Percentiles rank a stretch among this genome's conserved stretches.
Evolutionary conservation across 495 filamentous ascomycete species (phyloP).

Genomic region (Neurospora sp.): DNA sequence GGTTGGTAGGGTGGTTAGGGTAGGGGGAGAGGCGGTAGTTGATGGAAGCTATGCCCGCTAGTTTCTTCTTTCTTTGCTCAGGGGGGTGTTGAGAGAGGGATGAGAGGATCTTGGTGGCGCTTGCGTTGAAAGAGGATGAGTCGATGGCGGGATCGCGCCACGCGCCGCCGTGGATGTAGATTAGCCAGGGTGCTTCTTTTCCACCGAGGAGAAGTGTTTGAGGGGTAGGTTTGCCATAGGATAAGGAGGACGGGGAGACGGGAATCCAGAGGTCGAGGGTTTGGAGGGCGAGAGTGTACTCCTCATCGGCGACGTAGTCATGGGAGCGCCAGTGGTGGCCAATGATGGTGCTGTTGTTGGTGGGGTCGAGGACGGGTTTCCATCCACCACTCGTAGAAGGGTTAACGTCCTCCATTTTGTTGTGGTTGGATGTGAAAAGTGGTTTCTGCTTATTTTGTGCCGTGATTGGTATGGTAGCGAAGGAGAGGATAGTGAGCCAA

Average conservation of each 20-base stretch:
- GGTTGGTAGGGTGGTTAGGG: conserved; percentile 47
- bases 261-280: conserved; percentile 19
- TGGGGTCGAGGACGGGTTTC: not conserved
- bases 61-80: conserved; percentile 8
- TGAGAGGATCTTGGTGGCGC: conserved; percentile 9
- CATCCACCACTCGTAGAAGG: not conserved
- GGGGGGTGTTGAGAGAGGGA: not conserved
- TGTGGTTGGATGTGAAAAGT: not conserved
- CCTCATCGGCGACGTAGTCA: not conserved
- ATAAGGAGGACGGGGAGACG: not conserved
- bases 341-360: conserved; percentile 1
- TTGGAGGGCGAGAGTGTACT: conserved; percentile 5
- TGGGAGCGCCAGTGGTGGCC: conserved; percentile 4
- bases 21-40: conserved; percentile 75
- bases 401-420: not conserved
- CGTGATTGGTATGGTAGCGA: not conserved
- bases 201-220: no score
- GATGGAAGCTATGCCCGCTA: conserved; percentile 60
- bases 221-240: not conserved
- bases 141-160: conserved; percentile 68
- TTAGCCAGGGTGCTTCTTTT: conserved; percentile 14
- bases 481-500: not conserved
- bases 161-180: conserved; percentile 82
- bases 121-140: conserved; percentile 30
- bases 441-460: not conserved